Base-by-base conservation (phyloP, 2,329 filamentous ascomycete species). In the Xylaria hypoxylon region DNA sequence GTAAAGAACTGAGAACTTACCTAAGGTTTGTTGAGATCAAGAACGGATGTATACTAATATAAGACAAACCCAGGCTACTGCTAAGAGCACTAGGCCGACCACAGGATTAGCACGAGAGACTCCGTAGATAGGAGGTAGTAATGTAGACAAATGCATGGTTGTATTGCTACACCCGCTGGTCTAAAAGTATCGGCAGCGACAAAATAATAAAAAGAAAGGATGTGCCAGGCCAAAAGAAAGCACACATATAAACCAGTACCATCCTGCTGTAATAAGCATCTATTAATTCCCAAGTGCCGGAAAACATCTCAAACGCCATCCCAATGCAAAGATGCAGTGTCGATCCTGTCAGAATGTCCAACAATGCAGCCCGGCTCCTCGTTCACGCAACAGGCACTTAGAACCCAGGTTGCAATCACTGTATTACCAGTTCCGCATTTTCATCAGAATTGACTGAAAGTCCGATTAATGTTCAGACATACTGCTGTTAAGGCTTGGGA, bases 251-350 rank as follows among this genome's bases (percentile, higher is more conserved):
- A 11, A 51, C 47, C 24, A 50, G 15, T 22, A 15, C 28, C 40
- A 24, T 19, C 26, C 28, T 22, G n/a, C n/a, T 47, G 31, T 15
- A 38, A 33, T 51, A 33, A 44, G 13, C 6, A 19, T 26, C n/a
- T 31, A 40, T 17, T 2, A 44, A 51, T n/a, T 19, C 48, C 53
- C 15, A 28, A 57, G 17, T 24, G 17, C 52, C 63, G 38, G 5
- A 40, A n/a, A 19, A 24, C 35, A 35, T 48, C 22, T 33, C 47
- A 42, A 59, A 67, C 67, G 48, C 67, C 67, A n/a, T 26, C 61
- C 51, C 35, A 28, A 67, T 69, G 67, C 64, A 59, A 53, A 52
- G 17, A 19, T 50, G 47, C 53, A 59, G 52, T 44, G 35, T 26
- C 19, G 38, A 11, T 17, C 17, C 38, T 11, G 42, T 6, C 8